These are phyloP conservation scores for Pisolithus thermaeus DNA, from an alignment of 1,284 basidiomycete species.

Conservation along the genomic window DNA sequence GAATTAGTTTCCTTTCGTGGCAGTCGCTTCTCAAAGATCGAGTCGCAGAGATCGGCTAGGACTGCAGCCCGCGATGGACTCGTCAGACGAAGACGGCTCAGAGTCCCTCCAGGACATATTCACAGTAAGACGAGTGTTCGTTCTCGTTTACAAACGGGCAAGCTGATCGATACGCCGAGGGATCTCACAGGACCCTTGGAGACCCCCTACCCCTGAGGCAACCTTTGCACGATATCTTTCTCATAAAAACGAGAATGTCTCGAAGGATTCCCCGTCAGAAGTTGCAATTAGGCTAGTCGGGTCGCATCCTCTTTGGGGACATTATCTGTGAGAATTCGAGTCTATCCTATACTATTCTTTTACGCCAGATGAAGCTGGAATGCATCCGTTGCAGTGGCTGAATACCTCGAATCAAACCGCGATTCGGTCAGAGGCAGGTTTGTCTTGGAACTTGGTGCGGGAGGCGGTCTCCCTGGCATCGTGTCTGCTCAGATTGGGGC, in stretches of 20 bases:
- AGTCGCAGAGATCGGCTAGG: background rate
- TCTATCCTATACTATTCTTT: background rate
- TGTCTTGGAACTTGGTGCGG: conserved; percentile 90
- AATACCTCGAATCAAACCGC: conserved; percentile 60
- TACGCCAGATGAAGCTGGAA: conserved; percentile 62
- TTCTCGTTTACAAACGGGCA: background rate
- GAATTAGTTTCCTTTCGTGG: background rate
- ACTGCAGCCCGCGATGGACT: background rate
- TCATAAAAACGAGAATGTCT: conserved; percentile 14
- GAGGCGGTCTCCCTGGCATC: conserved; percentile 83
- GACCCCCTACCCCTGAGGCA: conserved; percentile 58
- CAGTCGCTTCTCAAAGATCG: background rate
- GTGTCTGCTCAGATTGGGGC: conserved; percentile 70
- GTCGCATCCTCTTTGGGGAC: conserved; percentile 87
- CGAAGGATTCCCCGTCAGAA: conserved; percentile 11
- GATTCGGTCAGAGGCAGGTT: conserved; percentile 38
- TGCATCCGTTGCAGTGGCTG: conserved; percentile 70
- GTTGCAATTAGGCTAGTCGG: conserved; percentile 78
- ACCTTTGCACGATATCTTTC: conserved; percentile 45
- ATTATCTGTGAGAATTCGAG: conserved; percentile 61
- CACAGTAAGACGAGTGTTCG: conserved; percentile 22
- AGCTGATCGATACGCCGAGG: background rate
- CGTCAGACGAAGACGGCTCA: conserved; percentile 5
- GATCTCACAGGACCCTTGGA: conserved; percentile 34
- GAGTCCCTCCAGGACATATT: conserved; percentile 31